These are phyloP conservation scores for Ophiostoma novo-ulmi DNA, from an alignment of 2,329 filamentous ascomycete genomes.

Conservation along the genomic window DNA sequence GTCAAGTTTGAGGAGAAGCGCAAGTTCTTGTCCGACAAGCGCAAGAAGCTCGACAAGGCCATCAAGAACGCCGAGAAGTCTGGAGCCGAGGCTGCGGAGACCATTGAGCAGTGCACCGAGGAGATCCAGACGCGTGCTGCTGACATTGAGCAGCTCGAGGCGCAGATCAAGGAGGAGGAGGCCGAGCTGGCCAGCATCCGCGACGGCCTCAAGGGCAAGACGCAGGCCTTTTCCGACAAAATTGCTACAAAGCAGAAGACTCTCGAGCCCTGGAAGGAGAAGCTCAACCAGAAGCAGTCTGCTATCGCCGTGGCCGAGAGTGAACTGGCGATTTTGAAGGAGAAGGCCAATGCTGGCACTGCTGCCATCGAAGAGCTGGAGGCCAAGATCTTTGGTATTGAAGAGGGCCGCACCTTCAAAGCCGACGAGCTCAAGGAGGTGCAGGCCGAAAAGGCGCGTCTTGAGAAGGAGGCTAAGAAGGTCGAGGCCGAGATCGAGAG, in stretches of 20 bases:
- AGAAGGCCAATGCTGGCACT: constrained; percentile 82
- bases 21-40: constrained; percentile 86
- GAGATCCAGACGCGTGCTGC: constrained; percentile 71
- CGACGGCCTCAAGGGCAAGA: constrained; percentile 88
- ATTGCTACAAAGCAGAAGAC: constrained; percentile 90
- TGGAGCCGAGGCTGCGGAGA: constrained; percentile 66
- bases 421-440: constrained; percentile 68
- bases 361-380: constrained; percentile 79
- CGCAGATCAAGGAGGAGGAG: constrained; percentile 72
- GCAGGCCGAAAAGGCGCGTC: constrained; percentile 62
- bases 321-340: constrained; percentile 83
- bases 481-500: constrained; percentile 68
- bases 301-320: constrained; percentile 91
- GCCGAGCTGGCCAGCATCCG: constrained; percentile 76
- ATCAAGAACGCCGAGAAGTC: constrained; percentile 72
- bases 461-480: constrained; percentile 70
- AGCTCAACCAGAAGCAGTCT: constrained; percentile 93
- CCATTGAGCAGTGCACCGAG: constrained; percentile 69
- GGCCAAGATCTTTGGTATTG: constrained; percentile 67
- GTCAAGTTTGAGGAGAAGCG: constrained; percentile 98
- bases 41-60: constrained; percentile 90
- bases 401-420: constrained; percentile 67
- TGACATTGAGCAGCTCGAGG: constrained; percentile 73
- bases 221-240: constrained; percentile 86
- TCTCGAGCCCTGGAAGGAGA: constrained; percentile 92